These are phyloP conservation scores for Corymbia citriodora DNA, from an alignment of 441 rosid species.

Conservation along the genomic window DNA sequence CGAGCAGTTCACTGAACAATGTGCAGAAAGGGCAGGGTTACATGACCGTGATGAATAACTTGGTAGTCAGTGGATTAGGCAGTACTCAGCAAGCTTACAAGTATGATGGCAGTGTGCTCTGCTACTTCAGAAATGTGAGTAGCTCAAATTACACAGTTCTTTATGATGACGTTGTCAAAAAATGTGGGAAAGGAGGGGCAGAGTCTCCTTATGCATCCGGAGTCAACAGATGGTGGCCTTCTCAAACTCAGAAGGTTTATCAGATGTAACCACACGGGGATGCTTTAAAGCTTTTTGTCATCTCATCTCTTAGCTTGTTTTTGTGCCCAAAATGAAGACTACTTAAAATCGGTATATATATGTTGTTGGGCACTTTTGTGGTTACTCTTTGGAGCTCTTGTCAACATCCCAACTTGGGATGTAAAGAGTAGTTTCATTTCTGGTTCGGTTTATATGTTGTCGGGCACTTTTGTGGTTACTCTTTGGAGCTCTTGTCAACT, in stretches of 20 bases:
- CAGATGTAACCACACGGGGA: neutral
- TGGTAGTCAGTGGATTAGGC: constrained; percentile 45
- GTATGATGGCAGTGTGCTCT: constrained; percentile 32
- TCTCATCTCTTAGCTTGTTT: neutral
- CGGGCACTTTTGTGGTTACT: neutral
- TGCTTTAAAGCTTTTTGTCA: neutral
- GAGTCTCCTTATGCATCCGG: neutral
- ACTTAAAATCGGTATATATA: neutral
- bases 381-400: neutral
- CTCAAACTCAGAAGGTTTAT: neutral
- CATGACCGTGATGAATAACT: constrained; percentile 44
- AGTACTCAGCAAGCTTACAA: constrained; percentile 58
- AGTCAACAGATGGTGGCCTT: neutral
- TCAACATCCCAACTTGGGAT: neutral
- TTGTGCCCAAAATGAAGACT: neutral
- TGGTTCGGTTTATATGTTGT: neutral
- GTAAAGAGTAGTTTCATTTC: too few relatives aligned
- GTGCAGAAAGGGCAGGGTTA: constrained; percentile 51
- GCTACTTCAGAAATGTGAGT: constrained; percentile 78
- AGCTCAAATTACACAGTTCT: constrained; percentile 74
- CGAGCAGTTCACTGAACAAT: constrained; percentile 31
- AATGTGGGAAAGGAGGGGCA: constrained; percentile 20
- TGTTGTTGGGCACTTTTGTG: neutral
- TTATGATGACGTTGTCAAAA: constrained; percentile 32
- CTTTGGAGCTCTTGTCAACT: neutral